A percentile compares a stretch with the other conserved stretches of the same genome.
phyloP scores from a whole-genome alignment of 768 basidiomycete species.

The Naematelia aurantialba region DNA sequence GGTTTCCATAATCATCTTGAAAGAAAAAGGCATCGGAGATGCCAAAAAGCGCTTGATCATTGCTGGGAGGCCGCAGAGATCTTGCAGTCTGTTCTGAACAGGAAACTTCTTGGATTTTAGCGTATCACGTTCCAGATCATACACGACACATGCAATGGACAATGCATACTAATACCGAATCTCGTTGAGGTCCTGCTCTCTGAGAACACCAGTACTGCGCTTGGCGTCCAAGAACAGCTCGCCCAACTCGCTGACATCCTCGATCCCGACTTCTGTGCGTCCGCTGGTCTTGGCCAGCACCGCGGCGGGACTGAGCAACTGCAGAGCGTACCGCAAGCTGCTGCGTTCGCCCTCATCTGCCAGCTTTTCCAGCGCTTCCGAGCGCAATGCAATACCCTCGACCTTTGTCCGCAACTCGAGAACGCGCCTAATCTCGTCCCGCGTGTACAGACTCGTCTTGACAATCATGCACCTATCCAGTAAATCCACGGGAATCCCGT shows the following conservation, averaged over 20 bases:
- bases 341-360: slow-evolving; percentile 76
- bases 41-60: no score
- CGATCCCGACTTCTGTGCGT: slow-evolving; percentile 72
- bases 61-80: no score
- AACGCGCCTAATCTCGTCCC: slow-evolving; percentile 80
- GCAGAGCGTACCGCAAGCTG: slow-evolving; percentile 83
- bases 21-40: no score
- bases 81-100: no score
- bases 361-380: slow-evolving; percentile 72
- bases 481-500: slow-evolving; percentile 89
- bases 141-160: no score
- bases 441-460: slow-evolving; percentile 76
- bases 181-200: slow-evolving; percentile 12
- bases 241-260: slow-evolving; percentile 90
- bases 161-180: not conserved
- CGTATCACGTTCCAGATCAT: not conserved
- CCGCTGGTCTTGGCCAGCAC: slow-evolving; percentile 77
- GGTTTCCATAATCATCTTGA: no score
- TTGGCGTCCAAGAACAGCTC: slow-evolving; percentile 95
- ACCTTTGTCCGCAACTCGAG: slow-evolving; percentile 79
- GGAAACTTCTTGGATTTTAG: not conserved
- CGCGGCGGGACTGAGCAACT: slow-evolving; percentile 83
- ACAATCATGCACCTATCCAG: slow-evolving; percentile 95
- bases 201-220: slow-evolving; percentile 40
- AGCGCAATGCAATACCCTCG: slow-evolving; percentile 73